Base-by-base conservation (phyloP, 2,329 filamentous ascomycete species). In the Claviceps sp. region DNA sequence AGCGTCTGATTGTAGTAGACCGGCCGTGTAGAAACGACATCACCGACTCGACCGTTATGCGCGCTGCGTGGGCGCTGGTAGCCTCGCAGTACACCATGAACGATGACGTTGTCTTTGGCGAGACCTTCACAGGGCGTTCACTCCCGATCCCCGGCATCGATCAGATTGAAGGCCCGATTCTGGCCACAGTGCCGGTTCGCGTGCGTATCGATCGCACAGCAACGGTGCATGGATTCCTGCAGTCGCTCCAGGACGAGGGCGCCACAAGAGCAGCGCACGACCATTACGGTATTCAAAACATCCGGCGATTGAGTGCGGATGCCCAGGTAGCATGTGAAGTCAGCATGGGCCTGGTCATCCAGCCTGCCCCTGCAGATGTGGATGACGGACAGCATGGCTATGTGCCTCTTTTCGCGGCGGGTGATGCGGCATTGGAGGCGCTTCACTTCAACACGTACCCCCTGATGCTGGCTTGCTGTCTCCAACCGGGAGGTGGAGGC, bases 61-160 rank as follows among this genome's bases (percentile, higher is more conserved):
- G 63, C 8, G 61, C 62, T 1, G 61, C 63, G 2, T 63, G 61
- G 61, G 54, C 61, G 1, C 48, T 75, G 6, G 61, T 71, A 5
- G 61, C 69, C 1, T 63, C 64, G 0, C 56, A 67, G 1, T 70
- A 71, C 49, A 61, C 68, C 55, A 61, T 38, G 54, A 64, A 55
- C 6, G 40, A 52, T 16, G 70, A 73, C 43, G 53, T 60, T 1
- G 17, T 61, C 8, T 65, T 64, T 44, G 65, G 62, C 1, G 52
- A 53, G 1, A 59, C 61, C 3, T 53, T 64, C 1, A 56, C 57
- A 0, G 64, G 65, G 1, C 59, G 64, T 2, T 56, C 61, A n/a
- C 58, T 58, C 1, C 52, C 58, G 1, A 50, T 67, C 0, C 39
- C 53, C 0, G 61, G 61, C 10, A 58, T 67, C 1, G 59, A 62